A percentile compares a stretch with the other conserved stretches of the same genome.
phyloP scores from a whole-genome alignment of 257 asterid species.

The Lavandula angustifolia region DNA sequence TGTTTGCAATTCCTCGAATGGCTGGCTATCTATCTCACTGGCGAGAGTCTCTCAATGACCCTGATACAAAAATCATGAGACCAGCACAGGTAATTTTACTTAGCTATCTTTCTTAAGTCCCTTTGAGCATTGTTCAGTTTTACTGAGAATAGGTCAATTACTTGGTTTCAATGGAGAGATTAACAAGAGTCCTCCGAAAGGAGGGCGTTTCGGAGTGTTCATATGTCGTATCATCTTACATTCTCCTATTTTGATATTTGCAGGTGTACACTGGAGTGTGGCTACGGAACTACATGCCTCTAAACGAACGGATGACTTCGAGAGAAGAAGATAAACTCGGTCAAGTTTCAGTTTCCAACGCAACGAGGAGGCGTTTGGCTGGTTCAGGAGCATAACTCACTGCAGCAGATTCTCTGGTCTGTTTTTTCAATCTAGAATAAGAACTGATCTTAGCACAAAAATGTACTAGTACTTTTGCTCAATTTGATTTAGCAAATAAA shows the following conservation, averaged over 20 bases:
- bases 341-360: slow-evolving; percentile 83
- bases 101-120: neutral
- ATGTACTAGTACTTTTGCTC: slow-evolving; percentile 20
- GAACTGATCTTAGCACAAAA: neutral
- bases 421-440: slow-evolving; percentile 25
- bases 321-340: slow-evolving; percentile 67
- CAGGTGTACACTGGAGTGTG: slow-evolving; percentile 96
- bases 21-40: slow-evolving; percentile 98
- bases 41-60: slow-evolving; percentile 82
- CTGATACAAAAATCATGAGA: slow-evolving; percentile 85
- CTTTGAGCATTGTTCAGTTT: neutral
- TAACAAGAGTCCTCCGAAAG: no score
- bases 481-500: slow-evolving; percentile 2
- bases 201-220: neutral
- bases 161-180: neutral
- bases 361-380: slow-evolving; percentile 85
- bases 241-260: slow-evolving; percentile 7
- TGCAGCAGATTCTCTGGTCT: slow-evolving; percentile 18
- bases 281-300: slow-evolving; percentile 74
- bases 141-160: slow-evolving; percentile 1
- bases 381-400: slow-evolving; percentile 64
- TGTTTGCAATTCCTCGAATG: slow-evolving; percentile 97
- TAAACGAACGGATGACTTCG: slow-evolving; percentile 55
- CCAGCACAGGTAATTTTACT: slow-evolving; percentile 76
- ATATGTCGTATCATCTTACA: neutral